Evolutionary conservation across 306 rosid species (phyloP), one percentile per base, ranked within the genome.

Genomic region (Arachis stenosperma): DNA sequence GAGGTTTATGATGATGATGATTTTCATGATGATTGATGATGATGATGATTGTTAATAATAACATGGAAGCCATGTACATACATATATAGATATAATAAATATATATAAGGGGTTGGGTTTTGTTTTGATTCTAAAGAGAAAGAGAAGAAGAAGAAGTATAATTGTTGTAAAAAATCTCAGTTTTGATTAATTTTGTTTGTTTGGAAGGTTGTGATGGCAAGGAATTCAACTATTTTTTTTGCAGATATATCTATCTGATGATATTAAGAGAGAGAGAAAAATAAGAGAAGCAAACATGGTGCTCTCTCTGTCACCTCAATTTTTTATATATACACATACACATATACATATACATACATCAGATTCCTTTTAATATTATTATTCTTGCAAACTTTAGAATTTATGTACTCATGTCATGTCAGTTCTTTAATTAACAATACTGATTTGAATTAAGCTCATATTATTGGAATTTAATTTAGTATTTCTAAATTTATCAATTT

Each of bases 141-240:
- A 22, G 27, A 22, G 37, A 33, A 33, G 37, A 33, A 33, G 37
- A 33, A 33, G 37, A 33, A 33, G 37, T 33, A 0, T 33, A 0
- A 4, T 69, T 70, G 67, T 75, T 84, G 75, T 80, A 76, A 83
- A 84, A 88, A 89, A 86, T 91, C 91, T 84, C 90, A 84, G 96
- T 91, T 91, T 91, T 92, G 84, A 85, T 87, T 85, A 87, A 89
- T 94, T 90, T 88, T 81, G 87, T 90, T 86, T 85, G 74, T 89
- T 90, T 94, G 96, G 96, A 94, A 88, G 89, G 82, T 91, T 94
- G 92, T 88, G 97, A 33, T 33, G 37, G 0, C 4, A 33, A 33
- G 37, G 72, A 76, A 69, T 74, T 63, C 76, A 86, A 81, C 86
- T 85, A 79, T 79, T 76, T 33, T 81, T 79, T 76, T 33, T 81